These are phyloP conservation scores for Suillus plorans DNA, from an alignment of 768 basidiomycete genomes.

Conservation along the genomic window DNA sequence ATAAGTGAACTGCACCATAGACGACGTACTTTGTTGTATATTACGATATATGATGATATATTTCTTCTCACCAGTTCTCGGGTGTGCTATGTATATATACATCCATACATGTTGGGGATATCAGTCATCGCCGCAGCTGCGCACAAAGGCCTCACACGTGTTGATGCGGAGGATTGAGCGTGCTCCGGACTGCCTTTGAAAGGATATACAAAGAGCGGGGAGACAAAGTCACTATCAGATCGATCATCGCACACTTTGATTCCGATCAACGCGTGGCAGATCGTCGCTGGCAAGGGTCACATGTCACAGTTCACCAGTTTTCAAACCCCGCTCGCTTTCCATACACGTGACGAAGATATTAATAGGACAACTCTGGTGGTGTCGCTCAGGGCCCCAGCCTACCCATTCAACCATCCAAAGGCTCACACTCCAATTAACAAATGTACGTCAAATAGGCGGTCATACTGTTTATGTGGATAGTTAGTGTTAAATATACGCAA, in stretches of 20 bases:
- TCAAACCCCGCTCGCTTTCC: too few relatives aligned
- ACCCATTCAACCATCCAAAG: not conserved
- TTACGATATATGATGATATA: too few relatives aligned
- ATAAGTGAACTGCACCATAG: too few relatives aligned
- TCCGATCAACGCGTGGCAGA: not conserved
- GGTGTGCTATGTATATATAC: too few relatives aligned
- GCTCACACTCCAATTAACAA: not conserved
- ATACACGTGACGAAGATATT: too few relatives aligned
- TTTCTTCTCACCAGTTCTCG: too few relatives aligned
- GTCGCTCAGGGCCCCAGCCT: too few relatives aligned
- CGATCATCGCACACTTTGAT: not conserved
- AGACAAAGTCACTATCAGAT: not conserved
- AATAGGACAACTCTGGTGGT: too few relatives aligned
- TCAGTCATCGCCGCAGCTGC: not conserved
- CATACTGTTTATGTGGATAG: constrained; percentile 6
- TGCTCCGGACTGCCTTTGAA: not conserved
- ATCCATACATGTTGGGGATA: too few relatives aligned
- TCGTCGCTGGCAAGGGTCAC: not conserved
- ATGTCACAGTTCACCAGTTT: too few relatives aligned
- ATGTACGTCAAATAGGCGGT: not conserved
- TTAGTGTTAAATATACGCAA: constrained; percentile 10
- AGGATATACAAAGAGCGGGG: not conserved
- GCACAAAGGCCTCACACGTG: not conserved
- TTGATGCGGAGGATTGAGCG: not conserved
- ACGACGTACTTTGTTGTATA: too few relatives aligned